Base-by-base conservation (phyloP, 2,329 filamentous ascomycete species). In the Sporothrix humicola region DNA sequence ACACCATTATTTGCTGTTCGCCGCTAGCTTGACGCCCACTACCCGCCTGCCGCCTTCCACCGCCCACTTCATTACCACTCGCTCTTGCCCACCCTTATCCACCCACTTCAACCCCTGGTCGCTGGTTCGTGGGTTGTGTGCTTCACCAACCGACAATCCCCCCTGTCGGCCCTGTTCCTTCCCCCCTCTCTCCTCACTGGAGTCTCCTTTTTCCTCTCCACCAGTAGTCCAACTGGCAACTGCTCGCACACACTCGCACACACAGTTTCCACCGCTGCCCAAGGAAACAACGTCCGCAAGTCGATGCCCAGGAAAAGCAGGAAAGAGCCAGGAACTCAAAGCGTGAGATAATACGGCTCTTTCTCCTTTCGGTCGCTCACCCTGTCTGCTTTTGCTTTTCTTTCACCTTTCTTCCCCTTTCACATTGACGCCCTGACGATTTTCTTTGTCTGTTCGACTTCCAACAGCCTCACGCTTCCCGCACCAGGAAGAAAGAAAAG, bases 91-190 rank as follows among this genome's bases (percentile, higher is more conserved):
- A 37, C 63, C 26, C 63, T 66, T 50, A 50, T 66, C 46, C 63
- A 52, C 65, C 15, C 23, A 42, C 59, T 23, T 8, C 65, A 23
- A 69, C 65, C 65, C 61, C 31, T 31, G 61, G 50, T 56, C 66
- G 48, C 63, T 65, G 26, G 69, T 31, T 46, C 31, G 15, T 65
- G 48, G 42, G 20, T 54, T 68, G 66, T 68, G 66, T 71, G 72
- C 72, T 59, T 68, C 73, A 68, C 72, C 72, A 66, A 26, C 72
- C 65, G 50, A 68, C 68, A 52, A 56, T 48, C 69, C 44, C 69
- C 58, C 50, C 44, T 58, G 56, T 50, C 72, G 54, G 23, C 59
- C 58, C 31, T 58, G 48, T 44, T 52, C 68, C 37, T 48, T 59
- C n/a, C 59, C 59, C 68, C 65, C 58, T 52, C 58, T 52, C 59